Evolutionary conservation across 2,329 filamentous ascomycete species (phyloP).

Genomic region (Diaporthe velutina): DNA sequence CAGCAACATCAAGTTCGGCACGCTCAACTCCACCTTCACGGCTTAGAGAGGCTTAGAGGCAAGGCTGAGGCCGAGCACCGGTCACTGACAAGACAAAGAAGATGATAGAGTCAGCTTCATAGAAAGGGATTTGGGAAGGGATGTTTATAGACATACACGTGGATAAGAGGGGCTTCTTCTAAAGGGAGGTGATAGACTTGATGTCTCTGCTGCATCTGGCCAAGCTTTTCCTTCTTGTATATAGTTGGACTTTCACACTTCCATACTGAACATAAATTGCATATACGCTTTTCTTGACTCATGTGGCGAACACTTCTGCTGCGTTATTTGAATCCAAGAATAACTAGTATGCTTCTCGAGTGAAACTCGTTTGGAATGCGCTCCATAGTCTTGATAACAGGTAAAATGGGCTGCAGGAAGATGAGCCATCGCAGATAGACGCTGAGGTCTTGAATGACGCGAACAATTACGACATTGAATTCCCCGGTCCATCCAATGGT

Average conservation of each 20-base stretch:
- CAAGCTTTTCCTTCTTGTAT: conserved; percentile 29
- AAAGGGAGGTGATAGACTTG: conserved; percentile 25
- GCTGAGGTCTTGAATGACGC: too few relatives aligned
- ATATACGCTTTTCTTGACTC: not conserved
- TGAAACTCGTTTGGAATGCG: not conserved
- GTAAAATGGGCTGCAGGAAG: not conserved
- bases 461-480: too few relatives aligned
- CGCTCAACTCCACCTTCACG: conserved; percentile 59
- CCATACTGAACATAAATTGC: conserved; percentile 18
- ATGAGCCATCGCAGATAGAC: too few relatives aligned
- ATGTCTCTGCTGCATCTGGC: conserved; percentile 22
- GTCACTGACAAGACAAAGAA: not conserved
- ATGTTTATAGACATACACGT: not conserved
- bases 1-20: conserved; percentile 64
- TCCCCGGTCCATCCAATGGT: too few relatives aligned
- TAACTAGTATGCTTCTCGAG: not conserved
- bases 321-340: too few relatives aligned
- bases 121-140: not conserved
- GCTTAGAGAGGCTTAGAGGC: conserved; percentile 31
- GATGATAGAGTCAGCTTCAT: conserved; percentile 26
- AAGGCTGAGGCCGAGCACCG: not conserved
- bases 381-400: not conserved
- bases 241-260: conserved; percentile 12
- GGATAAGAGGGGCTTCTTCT: not conserved
- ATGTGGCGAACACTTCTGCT: not conserved